Base-by-base conservation (phyloP, 176 grass and related monocot genomes). In the Aegilops bicornis region DNA sequence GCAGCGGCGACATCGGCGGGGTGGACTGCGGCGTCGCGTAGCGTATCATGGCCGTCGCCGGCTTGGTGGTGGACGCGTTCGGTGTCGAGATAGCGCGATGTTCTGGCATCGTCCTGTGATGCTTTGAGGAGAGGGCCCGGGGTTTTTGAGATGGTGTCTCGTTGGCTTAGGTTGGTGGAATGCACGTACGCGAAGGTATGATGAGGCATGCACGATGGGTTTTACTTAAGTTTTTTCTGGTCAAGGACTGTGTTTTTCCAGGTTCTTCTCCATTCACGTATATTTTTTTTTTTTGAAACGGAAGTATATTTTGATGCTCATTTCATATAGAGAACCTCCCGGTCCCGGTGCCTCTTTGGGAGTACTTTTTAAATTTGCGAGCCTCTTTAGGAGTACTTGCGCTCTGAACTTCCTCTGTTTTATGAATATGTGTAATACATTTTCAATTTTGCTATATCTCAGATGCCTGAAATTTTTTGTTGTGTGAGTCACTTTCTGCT, bases 1-100 rank as follows among this genome's bases (percentile, higher is more conserved):
- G n/a, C 3, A 85, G 66, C 78, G 90, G 90, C 25, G 94, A 93
- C 91, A 89, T 91, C 64, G 87, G 91, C 36, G 94, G 89, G 10
- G 94, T 73, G 14, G 91, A 29, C 79, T 88, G 87, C 61, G 91
- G 89, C 69, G 87, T 89, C 23, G 59, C 4, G 80, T 89, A 86
- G 1, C 78, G 79, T 22, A 73, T 64, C 90, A 92, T 91, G 62
- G 64, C 35, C 27, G 79, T 22, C 29, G 52, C 36, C 7, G 45
- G 52, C 54, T 25, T 54, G 79, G 13, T 54, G 79, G 13, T 23
- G 10, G 71, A 80, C 86, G 64, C 25, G 89, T n/a, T 80, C 30
- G 52, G 16, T 30, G 61, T 31, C 19, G 32, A 73, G 68, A 45
- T 10, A 56, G 70, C 64, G 76, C 76, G 37, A 23, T n/a, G 32